These are phyloP conservation scores for Taiozyma sp. DNA, from an alignment of 1,139 yeast species.

Conservation along the genomic window DNA sequence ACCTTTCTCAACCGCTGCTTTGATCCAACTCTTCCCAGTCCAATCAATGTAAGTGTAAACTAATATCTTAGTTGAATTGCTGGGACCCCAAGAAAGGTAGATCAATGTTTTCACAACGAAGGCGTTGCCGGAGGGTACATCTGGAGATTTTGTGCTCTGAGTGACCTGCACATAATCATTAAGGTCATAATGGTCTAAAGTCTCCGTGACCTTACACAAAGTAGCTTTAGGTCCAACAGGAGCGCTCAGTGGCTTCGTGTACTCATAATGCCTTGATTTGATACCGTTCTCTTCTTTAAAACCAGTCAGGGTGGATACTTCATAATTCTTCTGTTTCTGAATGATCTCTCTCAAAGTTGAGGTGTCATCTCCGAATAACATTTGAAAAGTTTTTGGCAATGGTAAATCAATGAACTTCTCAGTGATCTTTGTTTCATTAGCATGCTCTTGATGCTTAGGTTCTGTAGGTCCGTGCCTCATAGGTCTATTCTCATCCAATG, in stretches of 20 bases:
- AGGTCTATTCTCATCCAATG: slow-evolving; percentile 28
- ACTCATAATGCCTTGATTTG: slow-evolving; percentile 55
- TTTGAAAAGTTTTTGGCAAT: slow-evolving; percentile 62
- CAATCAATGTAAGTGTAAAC: slow-evolving; percentile 73
- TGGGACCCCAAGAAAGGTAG: slow-evolving; percentile 62
- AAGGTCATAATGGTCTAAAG: slow-evolving; percentile 55
- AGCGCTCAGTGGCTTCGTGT: slow-evolving; percentile 73
- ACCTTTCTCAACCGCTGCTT: slow-evolving; percentile 54
- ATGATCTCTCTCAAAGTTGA: slow-evolving; percentile 45
- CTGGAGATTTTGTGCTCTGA: slow-evolving; percentile 79
- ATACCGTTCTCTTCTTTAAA: slow-evolving; percentile 22
- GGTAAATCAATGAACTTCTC: slow-evolving; percentile 72
- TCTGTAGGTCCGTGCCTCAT: slow-evolving; percentile 51
- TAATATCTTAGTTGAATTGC: slow-evolving; percentile 63
- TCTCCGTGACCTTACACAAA: slow-evolving; percentile 69
- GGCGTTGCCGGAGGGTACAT: slow-evolving; percentile 88
- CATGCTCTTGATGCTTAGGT: slow-evolving; percentile 43
- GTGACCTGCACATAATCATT: slow-evolving; percentile 53
- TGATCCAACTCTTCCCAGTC: slow-evolving; percentile 52
- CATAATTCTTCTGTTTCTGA: slow-evolving; percentile 67
- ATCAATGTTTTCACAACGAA: slow-evolving; percentile 69
- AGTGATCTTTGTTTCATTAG: slow-evolving; percentile 58
- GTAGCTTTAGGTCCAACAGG: slow-evolving; percentile 96
- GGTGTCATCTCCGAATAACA: slow-evolving; percentile 72
- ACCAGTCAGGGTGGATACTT: slow-evolving; percentile 45